phyloP scores from a whole-genome alignment of 2,329 filamentous ascomycete species.

The Cordyceps cateniannulata region DNA sequence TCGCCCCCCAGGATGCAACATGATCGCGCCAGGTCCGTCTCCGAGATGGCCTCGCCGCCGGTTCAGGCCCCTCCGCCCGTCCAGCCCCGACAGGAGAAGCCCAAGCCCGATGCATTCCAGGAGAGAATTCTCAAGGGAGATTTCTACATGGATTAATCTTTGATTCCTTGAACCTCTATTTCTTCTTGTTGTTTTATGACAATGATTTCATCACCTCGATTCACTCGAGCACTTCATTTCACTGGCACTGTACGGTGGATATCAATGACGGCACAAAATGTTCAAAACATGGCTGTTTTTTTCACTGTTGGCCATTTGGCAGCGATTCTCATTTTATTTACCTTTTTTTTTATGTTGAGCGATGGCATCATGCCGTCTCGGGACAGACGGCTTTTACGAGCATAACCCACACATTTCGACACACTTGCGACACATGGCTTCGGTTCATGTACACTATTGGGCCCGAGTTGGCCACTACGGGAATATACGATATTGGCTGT shows the following conservation, averaged over 20 bases:
- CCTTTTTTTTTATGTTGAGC: neutral
- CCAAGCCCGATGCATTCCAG: conserved; percentile 89
- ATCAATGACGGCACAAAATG: conserved; percentile 2
- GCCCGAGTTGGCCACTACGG: neutral
- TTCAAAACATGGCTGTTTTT: conserved; percentile 7
- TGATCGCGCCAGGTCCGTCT: conserved; percentile 64
- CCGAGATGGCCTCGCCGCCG: conserved; percentile 54
- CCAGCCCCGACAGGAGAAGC: conserved; percentile 32
- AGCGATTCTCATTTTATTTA: neutral
- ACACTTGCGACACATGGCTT: conserved; percentile 7
- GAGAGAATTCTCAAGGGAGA: conserved; percentile 96
- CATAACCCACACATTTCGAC: neutral
- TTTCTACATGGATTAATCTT: conserved; percentile 88
- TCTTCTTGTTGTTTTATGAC: neutral
- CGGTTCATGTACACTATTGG: conserved; percentile 12
- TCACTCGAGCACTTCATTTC: neutral
- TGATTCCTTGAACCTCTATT: neutral
- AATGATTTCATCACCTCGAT: neutral
- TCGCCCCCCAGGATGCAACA: conserved; percentile 40
- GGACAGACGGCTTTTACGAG: conserved; percentile 7
- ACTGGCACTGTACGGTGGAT: conserved; percentile 3
- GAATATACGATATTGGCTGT: neutral
- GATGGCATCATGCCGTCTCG: conserved; percentile 11
- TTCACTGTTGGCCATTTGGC: neutral
- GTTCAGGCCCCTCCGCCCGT: conserved; percentile 41